A percentile compares a stretch with the other conserved stretches of the same genome.
Evolutionary conservation across 2,329 filamentous ascomycete genomes (phyloP).

Genomic region (Epichloe elymi): DNA sequence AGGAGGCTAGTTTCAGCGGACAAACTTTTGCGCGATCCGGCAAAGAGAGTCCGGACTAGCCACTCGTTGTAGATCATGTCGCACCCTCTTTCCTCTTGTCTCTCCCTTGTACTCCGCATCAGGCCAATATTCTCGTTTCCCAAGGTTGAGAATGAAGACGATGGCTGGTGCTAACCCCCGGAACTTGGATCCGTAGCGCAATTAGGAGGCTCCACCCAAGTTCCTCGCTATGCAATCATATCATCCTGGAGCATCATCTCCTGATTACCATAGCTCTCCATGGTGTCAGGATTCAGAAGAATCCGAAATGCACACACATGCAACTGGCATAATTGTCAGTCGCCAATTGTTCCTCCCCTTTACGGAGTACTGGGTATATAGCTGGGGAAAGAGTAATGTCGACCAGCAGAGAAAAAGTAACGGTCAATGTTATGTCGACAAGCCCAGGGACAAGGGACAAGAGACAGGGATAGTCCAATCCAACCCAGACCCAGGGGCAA

Average conservation of each 20-base stretch:
- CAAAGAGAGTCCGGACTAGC: neutral
- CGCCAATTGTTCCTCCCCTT: neutral
- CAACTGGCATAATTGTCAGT: too few species aligned
- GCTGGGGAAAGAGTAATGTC: neutral
- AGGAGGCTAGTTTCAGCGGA: too few species aligned
- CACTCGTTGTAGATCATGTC: neutral
- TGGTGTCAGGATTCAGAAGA: neutral
- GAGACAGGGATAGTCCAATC: neutral
- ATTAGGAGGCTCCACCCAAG: neutral
- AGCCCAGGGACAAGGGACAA: neutral
- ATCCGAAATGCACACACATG: neutral
- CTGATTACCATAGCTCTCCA: neutral
- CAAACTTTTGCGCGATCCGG: neutral
- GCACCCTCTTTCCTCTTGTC: slow-evolving; percentile 1
- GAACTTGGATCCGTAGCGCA: neutral
- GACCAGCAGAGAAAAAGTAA: neutral
- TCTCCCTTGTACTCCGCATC: neutral
- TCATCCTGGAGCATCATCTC: too few species aligned
- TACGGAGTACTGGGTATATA: neutral
- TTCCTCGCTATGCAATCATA: neutral
- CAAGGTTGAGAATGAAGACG: neutral
- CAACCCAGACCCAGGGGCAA: slow-evolving; percentile 1
- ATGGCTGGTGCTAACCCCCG: neutral
- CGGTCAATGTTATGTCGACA: neutral
- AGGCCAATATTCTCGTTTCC: neutral